A percentile compares a stretch with the other conserved stretches of the same genome.
Conservation (phyloP, 495 filamentous ascomycete genomes). For the Neurospora sp. region DNA sequence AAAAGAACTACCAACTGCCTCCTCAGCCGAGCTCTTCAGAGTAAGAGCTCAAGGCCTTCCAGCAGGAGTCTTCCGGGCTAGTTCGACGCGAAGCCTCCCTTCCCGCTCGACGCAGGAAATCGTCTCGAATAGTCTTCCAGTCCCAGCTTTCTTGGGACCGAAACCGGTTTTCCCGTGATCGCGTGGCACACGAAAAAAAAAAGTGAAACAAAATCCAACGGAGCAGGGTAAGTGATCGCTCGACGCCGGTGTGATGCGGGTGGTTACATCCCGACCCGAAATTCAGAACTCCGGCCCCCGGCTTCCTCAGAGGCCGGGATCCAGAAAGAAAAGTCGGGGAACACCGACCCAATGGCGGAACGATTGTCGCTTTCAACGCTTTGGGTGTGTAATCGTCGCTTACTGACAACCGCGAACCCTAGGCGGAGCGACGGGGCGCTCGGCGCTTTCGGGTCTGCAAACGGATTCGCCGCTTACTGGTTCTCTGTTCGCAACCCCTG, state of each 20-base stretch:
- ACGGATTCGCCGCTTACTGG: slow-evolving; percentile 7
- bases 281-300: neutral
- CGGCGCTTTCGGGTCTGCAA: slow-evolving; percentile 5
- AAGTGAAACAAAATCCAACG: neutral
- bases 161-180: neutral
- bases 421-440: slow-evolving; percentile 2
- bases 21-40: neutral
- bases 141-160: neutral
- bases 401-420: neutral
- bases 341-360: neutral
- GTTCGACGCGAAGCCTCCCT: slow-evolving; percentile 3
- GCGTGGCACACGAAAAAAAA: neutral
- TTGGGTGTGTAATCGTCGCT: neutral
- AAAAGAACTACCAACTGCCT: slow-evolving; percentile 5
- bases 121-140: neutral
- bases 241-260: neutral
- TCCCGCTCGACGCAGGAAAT: neutral
- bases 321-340: neutral
- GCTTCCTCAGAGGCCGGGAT: neutral
- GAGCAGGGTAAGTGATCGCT: neutral
- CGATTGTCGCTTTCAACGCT: neutral
- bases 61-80: slow-evolving; percentile 8
- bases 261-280: neutral
- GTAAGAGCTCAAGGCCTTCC: slow-evolving; percentile 5
- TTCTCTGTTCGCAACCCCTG: slow-evolving; percentile 6